A percentile compares a stretch with the other conserved stretches of the same genome.
Evolutionary conservation across 169 alveolate species (phyloP).

Genomic region (Plasmodium gonderi): DNA sequence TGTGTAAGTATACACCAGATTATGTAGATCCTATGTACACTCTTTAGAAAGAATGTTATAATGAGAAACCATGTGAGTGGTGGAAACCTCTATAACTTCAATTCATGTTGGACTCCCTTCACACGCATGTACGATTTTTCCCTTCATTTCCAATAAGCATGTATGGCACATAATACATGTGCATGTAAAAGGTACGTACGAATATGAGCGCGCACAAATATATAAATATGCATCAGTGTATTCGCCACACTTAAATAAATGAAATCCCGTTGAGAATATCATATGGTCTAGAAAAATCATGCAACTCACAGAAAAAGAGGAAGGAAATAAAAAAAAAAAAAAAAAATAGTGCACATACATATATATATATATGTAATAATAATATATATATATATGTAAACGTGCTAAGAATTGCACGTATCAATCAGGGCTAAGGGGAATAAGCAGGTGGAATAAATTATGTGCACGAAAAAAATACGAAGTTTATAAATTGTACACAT

Average conservation of each 20-base stretch:
- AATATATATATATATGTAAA: background rate
- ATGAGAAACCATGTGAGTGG: too few relatives aligned
- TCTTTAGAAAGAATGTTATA: too few relatives aligned
- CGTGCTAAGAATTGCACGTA: background rate
- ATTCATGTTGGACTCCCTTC: too few relatives aligned
- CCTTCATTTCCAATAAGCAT: too few relatives aligned
- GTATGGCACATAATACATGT: too few relatives aligned
- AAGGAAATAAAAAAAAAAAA: background rate
- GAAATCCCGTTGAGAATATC: background rate
- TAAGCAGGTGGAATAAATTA: background rate
- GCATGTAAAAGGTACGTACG: background rate
- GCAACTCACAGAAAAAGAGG: background rate
- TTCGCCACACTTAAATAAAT: background rate
- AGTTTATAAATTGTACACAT: background rate
- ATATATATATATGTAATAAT: slow-evolving; percentile 14
- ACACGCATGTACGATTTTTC: too few relatives aligned
- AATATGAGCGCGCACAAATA: background rate
- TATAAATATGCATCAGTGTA: background rate
- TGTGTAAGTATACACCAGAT: too few relatives aligned
- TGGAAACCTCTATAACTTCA: too few relatives aligned
- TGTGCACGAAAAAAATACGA: background rate
- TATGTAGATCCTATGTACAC: too few relatives aligned
- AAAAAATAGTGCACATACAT: background rate
- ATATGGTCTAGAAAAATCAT: background rate
- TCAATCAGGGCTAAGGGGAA: background rate